A percentile compares a stretch with the other conserved stretches of the same genome.
Evolutionary conservation across 2,329 filamentous ascomycete genomes (phyloP).

Genomic region (Beauveria scarabaeidicola): DNA sequence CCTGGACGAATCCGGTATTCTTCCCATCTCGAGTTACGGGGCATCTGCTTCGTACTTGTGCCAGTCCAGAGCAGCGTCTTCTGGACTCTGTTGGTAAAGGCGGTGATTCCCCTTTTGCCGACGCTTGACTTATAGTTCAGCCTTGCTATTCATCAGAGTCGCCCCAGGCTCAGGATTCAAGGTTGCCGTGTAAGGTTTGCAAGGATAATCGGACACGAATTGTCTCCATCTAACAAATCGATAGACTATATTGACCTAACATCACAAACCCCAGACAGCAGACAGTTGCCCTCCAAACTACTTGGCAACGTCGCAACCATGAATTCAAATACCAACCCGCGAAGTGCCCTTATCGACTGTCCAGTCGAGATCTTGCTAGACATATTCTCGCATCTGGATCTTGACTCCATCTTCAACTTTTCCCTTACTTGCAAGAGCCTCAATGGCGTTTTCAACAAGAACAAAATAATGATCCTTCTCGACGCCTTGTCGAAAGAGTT

Average conservation of each 20-base stretch:
- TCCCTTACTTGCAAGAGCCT: slow-evolving; percentile 30
- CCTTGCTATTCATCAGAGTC: background rate
- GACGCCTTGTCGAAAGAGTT: slow-evolving; percentile 34
- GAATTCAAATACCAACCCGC: background rate
- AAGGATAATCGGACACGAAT: background rate
- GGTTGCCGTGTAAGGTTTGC: background rate
- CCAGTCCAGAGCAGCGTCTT: background rate
- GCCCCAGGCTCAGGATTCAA: background rate
- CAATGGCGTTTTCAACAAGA: slow-evolving; percentile 30
- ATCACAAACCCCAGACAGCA: background rate
- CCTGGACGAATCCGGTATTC: background rate
- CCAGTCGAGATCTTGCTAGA: slow-evolving; percentile 41
- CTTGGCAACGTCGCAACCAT: background rate
- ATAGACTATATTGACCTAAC: background rate
- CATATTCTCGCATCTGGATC: slow-evolving; percentile 37
- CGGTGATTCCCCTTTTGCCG: background rate
- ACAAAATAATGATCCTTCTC: slow-evolving; percentile 34
- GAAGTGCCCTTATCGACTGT: slow-evolving; percentile 21
- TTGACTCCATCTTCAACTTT: slow-evolving; percentile 32
- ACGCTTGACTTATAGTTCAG: slow-evolving; percentile 1
- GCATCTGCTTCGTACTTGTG: background rate
- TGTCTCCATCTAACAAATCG: background rate
- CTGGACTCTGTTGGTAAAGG: background rate
- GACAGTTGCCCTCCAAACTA: background rate
- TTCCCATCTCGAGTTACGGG: background rate